A percentile compares a stretch with the other conserved stretches of the same genome.
phyloP scores from a whole-genome alignment of 164 flowering plant genomes.

The Tetracentron sinense region DNA sequence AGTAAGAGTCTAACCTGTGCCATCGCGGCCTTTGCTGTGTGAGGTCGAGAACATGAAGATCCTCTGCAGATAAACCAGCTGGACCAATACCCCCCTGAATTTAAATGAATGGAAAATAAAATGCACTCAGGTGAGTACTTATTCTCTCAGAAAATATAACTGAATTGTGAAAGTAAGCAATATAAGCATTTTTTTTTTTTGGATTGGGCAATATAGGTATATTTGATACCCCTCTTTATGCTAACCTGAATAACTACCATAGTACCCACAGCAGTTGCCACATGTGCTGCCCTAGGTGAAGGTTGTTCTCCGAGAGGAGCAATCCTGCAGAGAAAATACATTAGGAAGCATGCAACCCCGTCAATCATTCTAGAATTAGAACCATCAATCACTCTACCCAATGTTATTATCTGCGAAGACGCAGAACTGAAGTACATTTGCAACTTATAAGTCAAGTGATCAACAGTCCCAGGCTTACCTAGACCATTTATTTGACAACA shows the following conservation, averaged over 20 bases:
- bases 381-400: background rate
- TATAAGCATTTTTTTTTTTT: no score
- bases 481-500: conserved; percentile 94
- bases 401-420: background rate
- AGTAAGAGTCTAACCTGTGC: conserved; percentile 70
- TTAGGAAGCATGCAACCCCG: conserved; percentile 3
- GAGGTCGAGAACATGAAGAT: conserved; percentile 98
- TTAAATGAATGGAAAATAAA: conserved; percentile 10
- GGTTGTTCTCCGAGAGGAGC: conserved; percentile 97
- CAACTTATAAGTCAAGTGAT: background rate
- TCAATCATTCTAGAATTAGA: background rate
- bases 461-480: conserved; percentile 43
- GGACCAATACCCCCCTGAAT: conserved; percentile 98
- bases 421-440: no score
- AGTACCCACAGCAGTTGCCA: conserved; percentile 98
- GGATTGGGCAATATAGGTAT: no score
- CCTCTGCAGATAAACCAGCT: conserved; percentile 98
- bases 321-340: conserved; percentile 46
- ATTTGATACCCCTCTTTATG: background rate
- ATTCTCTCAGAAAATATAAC: background rate
- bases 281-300: conserved; percentile 99
- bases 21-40: conserved; percentile 96
- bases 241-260: conserved; percentile 99
- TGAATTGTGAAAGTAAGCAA: background rate
- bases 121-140: conserved; percentile 6